These are phyloP conservation scores for Alternaria infectoria DNA, from an alignment of 2,329 filamentous ascomycete genomes.

Conservation along the genomic window DNA sequence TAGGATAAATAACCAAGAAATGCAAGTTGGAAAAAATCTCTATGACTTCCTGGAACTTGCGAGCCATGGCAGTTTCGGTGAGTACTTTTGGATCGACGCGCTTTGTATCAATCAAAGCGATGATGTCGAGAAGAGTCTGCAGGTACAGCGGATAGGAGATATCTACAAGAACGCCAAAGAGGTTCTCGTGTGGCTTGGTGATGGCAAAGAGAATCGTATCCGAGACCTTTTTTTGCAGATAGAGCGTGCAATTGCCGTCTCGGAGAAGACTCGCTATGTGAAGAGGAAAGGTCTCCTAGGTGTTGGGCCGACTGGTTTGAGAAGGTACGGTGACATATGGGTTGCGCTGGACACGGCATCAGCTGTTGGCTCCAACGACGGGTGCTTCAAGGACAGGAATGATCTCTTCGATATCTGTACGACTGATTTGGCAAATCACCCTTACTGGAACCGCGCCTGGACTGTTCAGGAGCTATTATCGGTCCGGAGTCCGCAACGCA, in stretches of 20 bases:
- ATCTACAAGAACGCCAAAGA: background rate
- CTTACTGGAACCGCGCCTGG: background rate
- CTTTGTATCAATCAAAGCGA: background rate
- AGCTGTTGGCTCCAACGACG: background rate
- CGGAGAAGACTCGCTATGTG: background rate
- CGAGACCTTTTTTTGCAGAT: background rate
- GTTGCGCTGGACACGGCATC: background rate
- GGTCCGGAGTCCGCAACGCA: background rate
- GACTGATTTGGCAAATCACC: background rate
- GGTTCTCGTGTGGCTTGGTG: background rate
- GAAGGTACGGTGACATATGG: background rate
- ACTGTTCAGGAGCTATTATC: background rate
- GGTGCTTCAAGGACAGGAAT: background rate
- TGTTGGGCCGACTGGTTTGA: background rate
- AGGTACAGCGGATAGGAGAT: background rate
- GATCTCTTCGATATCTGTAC: background rate
- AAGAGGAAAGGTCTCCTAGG: background rate
- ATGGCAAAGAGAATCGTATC: background rate
- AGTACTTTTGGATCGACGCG: background rate
- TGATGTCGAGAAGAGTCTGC: background rate
- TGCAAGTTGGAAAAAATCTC: background rate
- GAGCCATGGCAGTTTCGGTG: background rate
- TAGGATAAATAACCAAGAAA: background rate
- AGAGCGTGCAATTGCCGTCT: background rate
- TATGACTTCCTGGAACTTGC: background rate